These are phyloP conservation scores for Taphrina flavorubra DNA, from an alignment of 1,139 yeast genomes.

Conservation along the genomic window DNA sequence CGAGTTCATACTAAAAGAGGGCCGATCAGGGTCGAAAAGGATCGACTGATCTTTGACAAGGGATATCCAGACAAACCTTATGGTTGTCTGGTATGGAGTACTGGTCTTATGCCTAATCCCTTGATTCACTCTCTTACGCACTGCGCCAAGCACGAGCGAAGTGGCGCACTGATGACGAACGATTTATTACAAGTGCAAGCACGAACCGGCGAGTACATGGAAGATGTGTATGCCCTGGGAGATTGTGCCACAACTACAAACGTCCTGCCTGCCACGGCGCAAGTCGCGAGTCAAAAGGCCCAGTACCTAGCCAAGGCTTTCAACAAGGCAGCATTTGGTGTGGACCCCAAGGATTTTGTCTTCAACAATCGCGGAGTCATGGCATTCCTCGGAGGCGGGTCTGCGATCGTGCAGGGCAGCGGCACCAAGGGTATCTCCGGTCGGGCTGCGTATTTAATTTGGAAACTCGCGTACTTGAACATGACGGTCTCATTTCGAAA, in stretches of 20 bases:
- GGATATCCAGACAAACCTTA: constrained; percentile 55
- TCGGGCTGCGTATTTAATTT: constrained; percentile 65
- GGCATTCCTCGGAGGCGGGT: constrained; percentile 69
- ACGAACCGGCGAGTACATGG: constrained; percentile 57
- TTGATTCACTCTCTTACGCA: constrained; percentile 10
- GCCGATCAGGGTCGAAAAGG: constrained; percentile 23
- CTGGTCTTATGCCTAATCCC: constrained; percentile 60
- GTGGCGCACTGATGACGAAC: constrained; percentile 47
- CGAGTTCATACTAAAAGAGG: constrained; percentile 59
- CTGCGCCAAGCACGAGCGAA: background rate
- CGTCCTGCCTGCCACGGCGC: constrained; percentile 38
- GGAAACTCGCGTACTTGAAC: constrained; percentile 70
- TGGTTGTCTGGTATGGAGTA: constrained; percentile 64
- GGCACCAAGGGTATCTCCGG: constrained; percentile 59
- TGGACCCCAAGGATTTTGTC: constrained; percentile 56
- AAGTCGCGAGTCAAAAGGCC: constrained; percentile 38
- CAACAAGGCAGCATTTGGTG: constrained; percentile 53
- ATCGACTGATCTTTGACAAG: constrained; percentile 58
- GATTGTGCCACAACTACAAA: constrained; percentile 65
- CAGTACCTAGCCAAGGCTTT: constrained; percentile 59
- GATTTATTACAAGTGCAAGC: constrained; percentile 63
- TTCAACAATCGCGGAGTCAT: constrained; percentile 66
- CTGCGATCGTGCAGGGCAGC: constrained; percentile 65
- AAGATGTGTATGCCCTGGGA: constrained; percentile 70
- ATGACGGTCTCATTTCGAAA: constrained; percentile 66